Percentiles rank a stretch among this genome's conserved stretches.
phyloP scores from a whole-genome alignment of 192 early-diverging fungal genomes.

The Entophlyctis luteolus region DNA sequence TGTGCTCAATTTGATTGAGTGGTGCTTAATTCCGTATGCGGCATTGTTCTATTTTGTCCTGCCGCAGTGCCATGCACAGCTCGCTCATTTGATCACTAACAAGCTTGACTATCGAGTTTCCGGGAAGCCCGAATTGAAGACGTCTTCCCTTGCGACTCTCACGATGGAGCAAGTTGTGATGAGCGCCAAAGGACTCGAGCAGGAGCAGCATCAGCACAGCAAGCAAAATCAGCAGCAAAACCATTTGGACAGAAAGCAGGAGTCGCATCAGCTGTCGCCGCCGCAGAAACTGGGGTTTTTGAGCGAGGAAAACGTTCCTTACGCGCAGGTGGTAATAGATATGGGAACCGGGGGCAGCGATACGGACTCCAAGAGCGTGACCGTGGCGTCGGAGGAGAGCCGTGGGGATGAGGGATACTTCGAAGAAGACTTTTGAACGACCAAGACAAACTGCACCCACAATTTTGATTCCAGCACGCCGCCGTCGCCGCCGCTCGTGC shows the following conservation, averaged over 20 bases:
- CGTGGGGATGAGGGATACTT: slow-evolving; percentile 28
- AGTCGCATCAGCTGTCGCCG: background rate
- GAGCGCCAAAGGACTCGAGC: slow-evolving; percentile 20
- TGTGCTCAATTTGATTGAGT: slow-evolving; percentile 36
- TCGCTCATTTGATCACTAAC: slow-evolving; percentile 49
- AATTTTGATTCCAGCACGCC: no score
- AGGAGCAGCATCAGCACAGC: no score
- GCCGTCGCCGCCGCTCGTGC: no score
- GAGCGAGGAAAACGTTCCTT: background rate
- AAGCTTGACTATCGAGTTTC: slow-evolving; percentile 54
- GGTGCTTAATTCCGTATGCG: slow-evolving; percentile 42
- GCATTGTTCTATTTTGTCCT: slow-evolving; percentile 45
- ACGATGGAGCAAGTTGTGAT: slow-evolving; percentile 22
- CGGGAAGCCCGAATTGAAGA: slow-evolving; percentile 40
- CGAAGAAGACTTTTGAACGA: slow-evolving; percentile 18
- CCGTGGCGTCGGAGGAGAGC: no score
- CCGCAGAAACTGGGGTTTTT: no score
- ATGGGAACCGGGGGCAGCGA: background rate
- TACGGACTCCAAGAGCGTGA: slow-evolving; percentile 5
- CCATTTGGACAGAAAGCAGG: background rate
- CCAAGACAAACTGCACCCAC: no score
- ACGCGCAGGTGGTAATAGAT: slow-evolving; percentile 6
- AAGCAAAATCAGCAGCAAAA: no score
- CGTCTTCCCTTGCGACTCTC: slow-evolving; percentile 10
- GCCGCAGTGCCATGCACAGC: slow-evolving; percentile 51